Base-by-base conservation (phyloP, 1,284 basidiomycete genomes). In the Tilletia caries region DNA sequence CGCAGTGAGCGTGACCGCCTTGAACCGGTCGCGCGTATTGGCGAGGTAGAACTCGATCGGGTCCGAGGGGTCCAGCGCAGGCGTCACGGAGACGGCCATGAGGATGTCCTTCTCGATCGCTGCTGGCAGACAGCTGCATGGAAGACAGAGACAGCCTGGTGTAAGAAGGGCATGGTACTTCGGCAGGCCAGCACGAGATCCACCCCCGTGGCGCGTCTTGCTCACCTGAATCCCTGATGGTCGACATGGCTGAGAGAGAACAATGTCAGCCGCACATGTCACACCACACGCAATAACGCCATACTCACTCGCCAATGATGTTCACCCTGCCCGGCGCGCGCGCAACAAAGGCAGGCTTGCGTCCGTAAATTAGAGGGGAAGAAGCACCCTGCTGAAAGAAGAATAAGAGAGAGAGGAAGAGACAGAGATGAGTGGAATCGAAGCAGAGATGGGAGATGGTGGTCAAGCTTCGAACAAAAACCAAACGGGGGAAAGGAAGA, bases 91-190 rank as follows among this genome's bases (percentile, higher is more conserved):
- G 29, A 78, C 74, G 8, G 77, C 80, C 81, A 83, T 83, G 15
- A 82, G 70, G 43, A 83, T 80, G 43, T 83, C 81, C 68, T 78
- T 76, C 64, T 83, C 81, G 62, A 83, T 77, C 3, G 81, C 80
- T 18, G 81, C 77, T 23, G 81, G 81, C 18, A 83, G 75, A 81
- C 79, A 33, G 58, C 58, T 62, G 58, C 15, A n/a, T 33, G 27
- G 23, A 13, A 58, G n/a, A n/a, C n/a, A n/a, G n/a, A n/a, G n/a
- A n/a, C n/a, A n/a, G n/a, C n/a, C n/a, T n/a, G n/a, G n/a, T n/a
- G n/a, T n/a, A n/a, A n/a, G n/a, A n/a, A n/a, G n/a, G n/a, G n/a
- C n/a, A n/a, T n/a, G n/a, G n/a, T n/a, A n/a, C n/a, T n/a, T n/a
- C n/a, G n/a, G n/a, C n/a, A n/a, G n/a, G n/a, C n/a, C n/a, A n/a